Evolutionary conservation across 2,329 filamentous ascomycete species (phyloP).

Genomic region (Sporothrix variecibatus): DNA sequence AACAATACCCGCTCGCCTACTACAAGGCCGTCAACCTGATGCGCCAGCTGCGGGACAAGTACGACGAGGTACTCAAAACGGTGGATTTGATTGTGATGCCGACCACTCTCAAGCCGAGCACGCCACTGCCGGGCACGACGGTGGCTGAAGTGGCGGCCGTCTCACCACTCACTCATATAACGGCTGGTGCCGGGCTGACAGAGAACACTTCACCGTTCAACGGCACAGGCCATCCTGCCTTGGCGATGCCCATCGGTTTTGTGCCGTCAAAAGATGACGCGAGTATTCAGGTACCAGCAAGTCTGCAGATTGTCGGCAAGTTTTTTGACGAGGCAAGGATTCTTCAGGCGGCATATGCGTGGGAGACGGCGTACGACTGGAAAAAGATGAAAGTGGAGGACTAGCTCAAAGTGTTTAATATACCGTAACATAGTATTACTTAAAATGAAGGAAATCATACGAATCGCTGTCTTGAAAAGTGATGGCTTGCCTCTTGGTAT

Average conservation of each 20-base stretch:
- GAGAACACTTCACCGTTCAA: constrained; percentile 1
- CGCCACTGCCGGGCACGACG: not conserved
- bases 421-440: no score
- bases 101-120: not conserved
- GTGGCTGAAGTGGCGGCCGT: not conserved
- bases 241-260: not conserved
- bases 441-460: no score
- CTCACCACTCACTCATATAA: not conserved
- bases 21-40: not conserved
- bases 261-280: not conserved
- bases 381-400: not conserved
- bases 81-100: not conserved
- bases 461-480: no score
- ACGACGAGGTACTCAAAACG: not conserved
- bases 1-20: not conserved
- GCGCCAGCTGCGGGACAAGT: not conserved
- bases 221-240: not conserved
- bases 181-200: not conserved
- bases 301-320: not conserved
- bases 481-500: no score
- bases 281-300: not conserved
- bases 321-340: not conserved
- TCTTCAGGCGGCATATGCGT: not conserved
- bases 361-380: not conserved
- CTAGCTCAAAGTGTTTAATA: no score